Percentiles rank a stretch among this genome's conserved stretches.
Evolutionary conservation across 352 stramenopile genomes (phyloP).

Genomic region (Pythium volutum): DNA sequence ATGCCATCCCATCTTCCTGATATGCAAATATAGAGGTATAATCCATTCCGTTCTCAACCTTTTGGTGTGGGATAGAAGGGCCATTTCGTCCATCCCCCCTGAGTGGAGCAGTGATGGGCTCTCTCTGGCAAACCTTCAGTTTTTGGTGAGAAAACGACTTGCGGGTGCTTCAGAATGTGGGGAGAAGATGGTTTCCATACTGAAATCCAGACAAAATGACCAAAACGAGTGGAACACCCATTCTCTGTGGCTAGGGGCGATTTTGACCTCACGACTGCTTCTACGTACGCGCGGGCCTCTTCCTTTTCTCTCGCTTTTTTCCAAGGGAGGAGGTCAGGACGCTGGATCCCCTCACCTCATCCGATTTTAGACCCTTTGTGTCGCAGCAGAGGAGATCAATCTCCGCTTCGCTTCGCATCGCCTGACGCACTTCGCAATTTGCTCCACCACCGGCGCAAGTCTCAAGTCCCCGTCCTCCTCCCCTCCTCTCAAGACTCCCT

Average conservation of each 20-base stretch:
- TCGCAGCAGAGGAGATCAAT: background rate
- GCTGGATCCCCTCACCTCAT: too few species aligned
- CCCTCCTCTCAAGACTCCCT: background rate
- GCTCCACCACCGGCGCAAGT: conserved; percentile 10
- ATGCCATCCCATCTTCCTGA: background rate
- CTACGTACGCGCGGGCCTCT: background rate
- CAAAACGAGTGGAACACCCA: background rate
- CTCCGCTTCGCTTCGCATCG: background rate
- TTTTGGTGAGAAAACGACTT: too few species aligned
- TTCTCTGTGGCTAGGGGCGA: conserved; percentile 1
- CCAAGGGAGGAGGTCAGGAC: too few species aligned
- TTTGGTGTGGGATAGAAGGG: background rate
- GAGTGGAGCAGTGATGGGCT: background rate
- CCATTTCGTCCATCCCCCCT: background rate
- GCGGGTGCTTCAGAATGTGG: too few species aligned
- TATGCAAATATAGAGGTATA: conserved; percentile 3
- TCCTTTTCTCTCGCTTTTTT: background rate
- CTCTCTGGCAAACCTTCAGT: background rate
- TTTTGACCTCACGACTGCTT: too few species aligned
- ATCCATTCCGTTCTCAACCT: conserved; percentile 20
- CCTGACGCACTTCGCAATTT: conserved; percentile 17
- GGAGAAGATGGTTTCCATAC: too few species aligned
- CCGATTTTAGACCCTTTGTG: too few species aligned
- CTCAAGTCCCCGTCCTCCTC: background rate
- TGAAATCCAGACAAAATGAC: too few species aligned